Evolutionary conservation across 163 green algal genomes (phyloP).

Genomic region (Prototheca wickerhamii): DNA sequence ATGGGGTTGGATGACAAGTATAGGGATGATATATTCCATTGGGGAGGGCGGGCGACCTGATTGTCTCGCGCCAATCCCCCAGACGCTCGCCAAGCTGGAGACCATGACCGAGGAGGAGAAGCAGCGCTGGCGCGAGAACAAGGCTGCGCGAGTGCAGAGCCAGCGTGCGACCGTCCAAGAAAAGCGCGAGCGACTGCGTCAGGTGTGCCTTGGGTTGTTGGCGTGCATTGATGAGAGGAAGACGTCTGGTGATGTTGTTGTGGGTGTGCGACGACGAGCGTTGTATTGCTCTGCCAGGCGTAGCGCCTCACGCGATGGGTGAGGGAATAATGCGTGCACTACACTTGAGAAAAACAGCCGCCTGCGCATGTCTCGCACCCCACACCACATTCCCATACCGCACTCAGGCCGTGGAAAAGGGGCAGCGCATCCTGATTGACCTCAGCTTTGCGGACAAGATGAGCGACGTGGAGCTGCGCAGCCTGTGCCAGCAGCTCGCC

Average conservation of each 20-base stretch:
- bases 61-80: neutral
- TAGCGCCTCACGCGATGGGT: too few species aligned
- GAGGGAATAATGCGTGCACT: too few species aligned
- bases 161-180: conserved; percentile 6
- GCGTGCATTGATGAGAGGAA: too few species aligned
- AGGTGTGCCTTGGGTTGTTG: too few species aligned
- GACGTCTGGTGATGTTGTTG: too few species aligned
- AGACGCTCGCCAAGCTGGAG: conserved; percentile 5
- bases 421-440: conserved; percentile 54
- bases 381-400: neutral
- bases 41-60: neutral
- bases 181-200: neutral
- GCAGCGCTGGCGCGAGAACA: conserved; percentile 17
- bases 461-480: conserved; percentile 37
- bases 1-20: too few species aligned
- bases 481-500: conserved; percentile 45
- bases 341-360: too few species aligned
- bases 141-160: conserved; percentile 4
- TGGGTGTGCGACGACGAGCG: too few species aligned
- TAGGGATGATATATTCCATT: too few species aligned
- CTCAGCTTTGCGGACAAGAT: conserved; percentile 53
- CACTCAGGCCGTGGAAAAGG: conserved; percentile 28
- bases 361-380: neutral
- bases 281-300: too few species aligned
- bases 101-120: conserved; percentile 36